A percentile compares a stretch with the other conserved stretches of the same genome.
phyloP scores from a whole-genome alignment of 345 rosid genomes.

The Aethionema arabicum region DNA sequence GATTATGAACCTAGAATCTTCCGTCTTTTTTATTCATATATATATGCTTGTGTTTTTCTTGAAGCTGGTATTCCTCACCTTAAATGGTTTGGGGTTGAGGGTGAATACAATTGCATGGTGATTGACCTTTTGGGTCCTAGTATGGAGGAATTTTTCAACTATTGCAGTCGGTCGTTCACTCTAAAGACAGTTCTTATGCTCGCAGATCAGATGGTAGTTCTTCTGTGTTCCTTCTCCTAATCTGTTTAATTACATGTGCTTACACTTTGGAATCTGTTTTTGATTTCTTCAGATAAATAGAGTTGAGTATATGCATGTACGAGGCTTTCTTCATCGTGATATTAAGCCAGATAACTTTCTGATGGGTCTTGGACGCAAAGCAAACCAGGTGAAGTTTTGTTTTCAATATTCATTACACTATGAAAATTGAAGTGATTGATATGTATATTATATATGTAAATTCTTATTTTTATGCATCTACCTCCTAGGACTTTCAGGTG shows the following conservation, averaged over 20 bases:
- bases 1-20: neutral
- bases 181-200: conserved; percentile 86
- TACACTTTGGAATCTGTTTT: neutral
- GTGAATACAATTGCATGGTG: conserved; percentile 79
- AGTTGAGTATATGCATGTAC: conserved; percentile 93
- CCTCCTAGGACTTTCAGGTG: conserved; percentile 26
- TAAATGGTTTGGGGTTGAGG: conserved; percentile 91
- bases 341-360: conserved; percentile 96
- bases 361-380: conserved; percentile 97
- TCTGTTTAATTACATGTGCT: neutral
- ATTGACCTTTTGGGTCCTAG: conserved; percentile 94
- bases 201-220: conserved; percentile 78
- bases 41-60: neutral
- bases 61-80: conserved; percentile 86
- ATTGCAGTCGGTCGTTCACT: conserved; percentile 70
- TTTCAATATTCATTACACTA: neutral
- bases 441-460: no score
- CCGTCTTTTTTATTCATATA: neutral
- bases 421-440: no score
- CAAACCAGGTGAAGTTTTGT: conserved; percentile 67
- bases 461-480: no score
- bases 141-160: conserved; percentile 84
- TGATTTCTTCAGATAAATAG: conserved; percentile 53
- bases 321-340: conserved; percentile 96
- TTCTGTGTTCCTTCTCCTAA: neutral